Evolutionary conservation across 306 rosid genomes (phyloP).

Genomic region (Cicer arietinum): DNA sequence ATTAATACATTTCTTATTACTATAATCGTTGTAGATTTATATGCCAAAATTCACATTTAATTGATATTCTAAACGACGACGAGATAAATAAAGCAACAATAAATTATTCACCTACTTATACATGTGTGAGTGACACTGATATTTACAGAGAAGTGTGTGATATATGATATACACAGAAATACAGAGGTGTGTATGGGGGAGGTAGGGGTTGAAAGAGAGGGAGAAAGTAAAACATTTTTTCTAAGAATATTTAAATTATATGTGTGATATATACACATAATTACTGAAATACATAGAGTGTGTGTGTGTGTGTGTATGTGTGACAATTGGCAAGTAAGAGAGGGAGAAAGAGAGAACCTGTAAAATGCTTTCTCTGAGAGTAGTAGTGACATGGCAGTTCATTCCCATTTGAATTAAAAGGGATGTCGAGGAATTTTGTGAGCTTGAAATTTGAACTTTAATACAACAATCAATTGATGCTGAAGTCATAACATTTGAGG

Average conservation of each 20-base stretch:
- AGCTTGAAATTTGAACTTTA: conserved; percentile 1
- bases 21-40: too few relatives aligned
- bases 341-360: neutral
- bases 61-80: too few relatives aligned
- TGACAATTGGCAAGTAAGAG: neutral
- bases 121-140: neutral
- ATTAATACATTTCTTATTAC: too few relatives aligned
- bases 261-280: too few relatives aligned
- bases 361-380: neutral
- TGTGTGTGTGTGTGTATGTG: too few relatives aligned
- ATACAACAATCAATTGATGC: neutral
- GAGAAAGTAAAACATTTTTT: neutral
- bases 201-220: neutral
- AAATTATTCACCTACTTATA: neutral
- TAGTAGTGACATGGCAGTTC: neutral
- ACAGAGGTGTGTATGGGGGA: neutral
- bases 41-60: too few relatives aligned
- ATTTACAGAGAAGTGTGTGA: neutral
- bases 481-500: neutral
- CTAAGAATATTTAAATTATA: neutral
- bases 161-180: neutral
- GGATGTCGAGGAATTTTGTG: neutral
- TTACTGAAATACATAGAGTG: too few relatives aligned
- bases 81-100: too few relatives aligned
- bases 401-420: neutral